These are phyloP conservation scores for Tribonema minus DNA, from an alignment of 108 stramenopile genomes.

Conservation along the genomic window DNA sequence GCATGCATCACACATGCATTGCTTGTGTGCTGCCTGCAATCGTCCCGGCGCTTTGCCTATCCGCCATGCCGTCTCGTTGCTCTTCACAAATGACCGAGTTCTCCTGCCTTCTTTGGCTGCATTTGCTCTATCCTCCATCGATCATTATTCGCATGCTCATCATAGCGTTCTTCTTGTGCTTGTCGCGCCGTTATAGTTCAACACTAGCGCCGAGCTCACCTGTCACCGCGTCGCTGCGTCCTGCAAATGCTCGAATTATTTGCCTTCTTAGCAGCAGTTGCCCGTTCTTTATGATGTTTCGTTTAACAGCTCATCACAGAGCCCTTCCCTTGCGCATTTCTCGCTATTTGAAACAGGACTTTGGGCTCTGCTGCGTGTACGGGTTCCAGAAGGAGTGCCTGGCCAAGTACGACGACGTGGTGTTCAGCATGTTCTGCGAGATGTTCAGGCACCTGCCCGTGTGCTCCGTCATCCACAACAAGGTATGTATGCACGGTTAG, in stretches of 20 bases:
- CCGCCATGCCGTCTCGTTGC: too few relatives aligned
- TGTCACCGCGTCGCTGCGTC: neutral
- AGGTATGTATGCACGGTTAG: too few relatives aligned
- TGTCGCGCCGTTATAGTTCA: too few relatives aligned
- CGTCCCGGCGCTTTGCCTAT: too few relatives aligned
- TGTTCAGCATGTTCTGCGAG: slow-evolving; percentile 61
- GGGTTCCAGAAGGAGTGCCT: slow-evolving; percentile 62
- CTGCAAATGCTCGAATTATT: neutral
- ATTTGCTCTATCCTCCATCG: too few relatives aligned
- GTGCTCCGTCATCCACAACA: slow-evolving; percentile 41
- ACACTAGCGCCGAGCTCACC: too few relatives aligned
- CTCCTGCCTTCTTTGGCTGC: too few relatives aligned
- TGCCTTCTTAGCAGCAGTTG: neutral
- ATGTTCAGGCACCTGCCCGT: slow-evolving; percentile 55
- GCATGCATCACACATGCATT: too few relatives aligned
- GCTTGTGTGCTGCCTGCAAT: too few relatives aligned
- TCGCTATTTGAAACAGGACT: slow-evolving; percentile 21
- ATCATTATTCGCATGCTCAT: too few relatives aligned
- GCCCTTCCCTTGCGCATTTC: neutral
- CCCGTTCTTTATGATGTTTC: neutral
- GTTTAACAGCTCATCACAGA: neutral
- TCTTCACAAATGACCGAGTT: too few relatives aligned
- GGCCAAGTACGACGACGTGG: slow-evolving; percentile 57
- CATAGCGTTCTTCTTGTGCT: too few relatives aligned
- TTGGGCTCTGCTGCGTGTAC: slow-evolving; percentile 56